Percentiles rank a stretch among this genome's conserved stretches.
Conservation (phyloP, 495 filamentous ascomycete species). For the Astrothelium macrocarpum region DNA sequence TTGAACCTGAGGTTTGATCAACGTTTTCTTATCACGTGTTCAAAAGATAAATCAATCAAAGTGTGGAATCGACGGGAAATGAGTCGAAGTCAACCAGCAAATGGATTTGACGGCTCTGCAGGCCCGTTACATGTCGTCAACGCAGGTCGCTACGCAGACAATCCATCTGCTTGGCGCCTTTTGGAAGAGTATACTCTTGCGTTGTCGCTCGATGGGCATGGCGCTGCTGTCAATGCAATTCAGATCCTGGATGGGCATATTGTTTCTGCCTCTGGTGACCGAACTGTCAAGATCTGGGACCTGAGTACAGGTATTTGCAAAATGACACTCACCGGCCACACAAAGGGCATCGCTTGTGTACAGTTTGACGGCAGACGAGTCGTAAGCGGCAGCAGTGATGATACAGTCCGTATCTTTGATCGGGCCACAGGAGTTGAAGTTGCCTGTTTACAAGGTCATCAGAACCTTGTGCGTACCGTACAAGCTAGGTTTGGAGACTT, state of each 20-base stretch:
- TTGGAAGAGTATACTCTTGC: slow-evolving; percentile 62
- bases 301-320: slow-evolving; percentile 65
- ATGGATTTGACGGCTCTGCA: neutral
- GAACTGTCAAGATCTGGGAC: slow-evolving; percentile 87
- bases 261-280: slow-evolving; percentile 89
- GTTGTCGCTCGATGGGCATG: slow-evolving; percentile 68
- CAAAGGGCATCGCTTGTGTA: slow-evolving; percentile 94
- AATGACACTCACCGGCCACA: slow-evolving; percentile 73
- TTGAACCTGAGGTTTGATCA: slow-evolving; percentile 92
- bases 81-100: neutral
- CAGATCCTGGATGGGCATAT: slow-evolving; percentile 80
- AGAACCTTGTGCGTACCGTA: slow-evolving; percentile 79
- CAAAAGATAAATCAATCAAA: slow-evolving; percentile 93
- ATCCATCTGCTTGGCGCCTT: slow-evolving; percentile 40
- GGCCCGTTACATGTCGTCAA: slow-evolving; percentile 48
- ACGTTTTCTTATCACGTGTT: slow-evolving; percentile 86
- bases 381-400: slow-evolving; percentile 89
- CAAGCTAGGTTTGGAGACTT: slow-evolving; percentile 88
- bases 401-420: slow-evolving; percentile 91
- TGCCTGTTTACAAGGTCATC: slow-evolving; percentile 71
- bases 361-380: slow-evolving; percentile 96
- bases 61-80: slow-evolving; percentile 65
- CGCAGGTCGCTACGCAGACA: slow-evolving; percentile 24
- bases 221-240: slow-evolving; percentile 91
- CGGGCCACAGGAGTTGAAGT: slow-evolving; percentile 74